Conservation (phyloP, 176 grass and related monocot genomes). For the Lolium perenne region DNA sequence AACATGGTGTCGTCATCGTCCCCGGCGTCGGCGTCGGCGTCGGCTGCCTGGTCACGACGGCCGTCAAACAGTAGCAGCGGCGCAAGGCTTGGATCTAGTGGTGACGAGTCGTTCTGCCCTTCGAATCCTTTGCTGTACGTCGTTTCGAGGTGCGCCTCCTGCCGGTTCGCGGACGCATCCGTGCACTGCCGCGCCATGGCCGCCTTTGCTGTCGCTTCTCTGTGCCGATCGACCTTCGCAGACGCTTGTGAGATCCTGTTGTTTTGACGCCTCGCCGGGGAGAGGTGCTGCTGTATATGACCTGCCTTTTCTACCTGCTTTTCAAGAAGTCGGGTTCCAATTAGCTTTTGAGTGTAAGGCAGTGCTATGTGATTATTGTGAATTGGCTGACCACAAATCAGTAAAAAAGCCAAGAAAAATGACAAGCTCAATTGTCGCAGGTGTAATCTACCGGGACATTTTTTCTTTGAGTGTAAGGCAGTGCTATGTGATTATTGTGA, state of each 20-base stretch:
- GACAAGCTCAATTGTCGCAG: too few relatives aligned
- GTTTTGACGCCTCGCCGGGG: not conserved
- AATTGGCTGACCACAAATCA: too few relatives aligned
- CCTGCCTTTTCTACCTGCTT: too few relatives aligned
- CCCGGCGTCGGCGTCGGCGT: not conserved
- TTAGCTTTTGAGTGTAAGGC: too few relatives aligned
- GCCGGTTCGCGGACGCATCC: not conserved
- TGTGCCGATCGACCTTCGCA: too few relatives aligned
- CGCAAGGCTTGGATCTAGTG: conserved; percentile 6
- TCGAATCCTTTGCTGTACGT: not conserved
- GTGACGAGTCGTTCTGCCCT: not conserved
- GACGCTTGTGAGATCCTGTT: not conserved
- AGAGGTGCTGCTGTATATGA: too few relatives aligned
- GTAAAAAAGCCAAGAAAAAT: too few relatives aligned
- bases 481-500: too few relatives aligned
- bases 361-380: too few relatives aligned
- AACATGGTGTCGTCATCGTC: not conserved
- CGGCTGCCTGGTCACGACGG: not conserved
- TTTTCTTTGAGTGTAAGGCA: too few relatives aligned
- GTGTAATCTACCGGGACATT: too few relatives aligned
- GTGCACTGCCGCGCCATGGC: not conserved
- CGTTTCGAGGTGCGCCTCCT: not conserved
- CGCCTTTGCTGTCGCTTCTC: not conserved
- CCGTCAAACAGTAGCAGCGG: not conserved
- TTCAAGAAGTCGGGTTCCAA: too few relatives aligned